Base-by-base conservation (phyloP, 2,329 filamentous ascomycete species). In the Ceratocystis eucalypticola region DNA sequence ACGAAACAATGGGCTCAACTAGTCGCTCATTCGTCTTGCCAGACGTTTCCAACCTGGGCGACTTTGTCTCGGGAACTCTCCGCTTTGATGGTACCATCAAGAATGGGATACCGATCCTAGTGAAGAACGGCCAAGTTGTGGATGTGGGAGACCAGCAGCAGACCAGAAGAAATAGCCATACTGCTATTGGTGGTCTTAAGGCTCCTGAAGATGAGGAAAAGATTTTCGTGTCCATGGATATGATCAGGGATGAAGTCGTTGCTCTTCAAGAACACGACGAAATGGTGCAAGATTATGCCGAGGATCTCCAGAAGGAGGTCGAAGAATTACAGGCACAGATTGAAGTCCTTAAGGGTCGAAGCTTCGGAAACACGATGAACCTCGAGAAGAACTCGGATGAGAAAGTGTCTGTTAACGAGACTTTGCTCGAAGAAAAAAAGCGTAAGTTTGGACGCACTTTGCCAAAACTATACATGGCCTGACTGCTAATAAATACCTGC, bases 141-240 rank as follows among this genome's bases (percentile, higher is more conserved):
- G 79, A 82, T 66, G 76, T 73, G 20, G 71, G 73, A 5, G 72
- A 73, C 6, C 72, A 75, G 64, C 74, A 71, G 62, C 75, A 75
- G 6, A 71, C 74, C 1, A 71, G 69, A 2, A 70, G 67, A 2
- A 70, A 67, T 7, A 69, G 76, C 15, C 80, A 84, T 68, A 79
- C 75, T 48, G 76, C 80, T 33, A 75, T 84, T n/a, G 80, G 82
- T 65, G 78, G 75, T 6, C 71, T 84, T 22, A 75, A 78, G 61
- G 74, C 84, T 7, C 78, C 80, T 2, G 75, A 80, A 66, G 81
- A 82, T 55, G 82, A 84, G 70, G 78, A 82, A 72, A 78, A 80
- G 69, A 83, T 84, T 37, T 83, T 84, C 69, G 81, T 84, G 50
- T 84, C 82, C 7, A 78, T 84, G 77, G 82, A 84, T 79, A 83